Conservation (phyloP, 2,329 filamentous ascomycete genomes). For the Penicillium sp. region DNA sequence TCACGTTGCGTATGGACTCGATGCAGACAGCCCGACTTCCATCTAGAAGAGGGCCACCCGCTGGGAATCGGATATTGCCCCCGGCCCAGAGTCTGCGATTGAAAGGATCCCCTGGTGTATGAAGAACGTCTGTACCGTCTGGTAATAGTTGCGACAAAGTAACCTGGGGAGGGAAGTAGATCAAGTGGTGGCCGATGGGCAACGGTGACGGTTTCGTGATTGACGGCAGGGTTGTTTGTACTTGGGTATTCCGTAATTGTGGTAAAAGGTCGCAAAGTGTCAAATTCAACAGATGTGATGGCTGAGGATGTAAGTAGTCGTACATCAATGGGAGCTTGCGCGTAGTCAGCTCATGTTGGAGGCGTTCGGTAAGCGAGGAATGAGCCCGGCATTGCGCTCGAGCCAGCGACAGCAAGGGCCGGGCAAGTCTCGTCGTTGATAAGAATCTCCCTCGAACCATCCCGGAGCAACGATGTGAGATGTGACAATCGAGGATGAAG, state of each 20-base stretch:
- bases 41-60: conserved; percentile 28
- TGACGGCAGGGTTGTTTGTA: conserved; percentile 33
- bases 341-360: conserved; percentile 44
- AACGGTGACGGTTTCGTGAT: conserved; percentile 26
- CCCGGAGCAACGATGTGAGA: background rate
- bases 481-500: conserved; percentile 8
- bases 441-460: background rate
- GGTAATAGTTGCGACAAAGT: conserved; percentile 59
- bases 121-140: conserved; percentile 79
- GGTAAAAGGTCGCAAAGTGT: conserved; percentile 56
- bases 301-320: conserved; percentile 57
- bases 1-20: conserved; percentile 47
- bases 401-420: conserved; percentile 8
- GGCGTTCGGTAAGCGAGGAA: conserved; percentile 35
- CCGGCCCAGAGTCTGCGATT: conserved; percentile 83
- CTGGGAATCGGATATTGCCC: conserved; percentile 59
- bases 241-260: conserved; percentile 17
- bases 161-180: conserved; percentile 75
- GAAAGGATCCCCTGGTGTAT: conserved; percentile 68
- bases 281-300: conserved; percentile 60
- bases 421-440: conserved; percentile 1
- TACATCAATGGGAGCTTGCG: conserved; percentile 48
- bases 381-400: conserved; percentile 15
- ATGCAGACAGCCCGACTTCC: conserved; percentile 40
- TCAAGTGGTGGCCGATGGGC: conserved; percentile 65